Evolutionary conservation across 2,329 filamentous ascomycete species (phyloP).

Genomic region (Daldinia sp.): DNA sequence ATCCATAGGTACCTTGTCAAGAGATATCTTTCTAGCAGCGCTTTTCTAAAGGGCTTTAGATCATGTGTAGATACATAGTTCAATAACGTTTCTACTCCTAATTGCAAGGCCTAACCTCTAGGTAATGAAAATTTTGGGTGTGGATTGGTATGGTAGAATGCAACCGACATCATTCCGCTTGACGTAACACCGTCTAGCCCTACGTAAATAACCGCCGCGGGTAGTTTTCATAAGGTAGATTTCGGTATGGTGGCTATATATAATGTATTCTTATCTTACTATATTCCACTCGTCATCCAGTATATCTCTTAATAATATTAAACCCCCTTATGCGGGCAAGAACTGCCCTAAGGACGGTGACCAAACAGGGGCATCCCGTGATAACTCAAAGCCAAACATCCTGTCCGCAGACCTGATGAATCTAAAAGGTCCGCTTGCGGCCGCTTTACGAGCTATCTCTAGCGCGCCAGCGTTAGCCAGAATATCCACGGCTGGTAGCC

Average conservation of each 20-base stretch:
- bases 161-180: background rate
- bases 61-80: background rate
- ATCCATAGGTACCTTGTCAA: background rate
- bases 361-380: background rate
- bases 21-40: background rate
- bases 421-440: background rate
- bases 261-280: background rate
- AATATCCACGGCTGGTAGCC: conserved; percentile 5
- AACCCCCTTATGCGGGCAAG: background rate
- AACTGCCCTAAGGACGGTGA: background rate
- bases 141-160: background rate
- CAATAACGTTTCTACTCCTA: background rate
- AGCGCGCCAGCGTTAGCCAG: conserved; percentile 21
- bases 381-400: background rate
- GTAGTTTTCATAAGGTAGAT: background rate
- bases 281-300: background rate
- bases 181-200: background rate
- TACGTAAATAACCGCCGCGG: background rate
- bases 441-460: background rate
- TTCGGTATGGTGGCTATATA: background rate
- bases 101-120: background rate
- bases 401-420: background rate
- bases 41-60: background rate
- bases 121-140: background rate
- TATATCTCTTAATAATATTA: background rate